phyloP scores from a whole-genome alignment of 2,329 filamentous ascomycete genomes.

The Colletotrichum ledebouriae region DNA sequence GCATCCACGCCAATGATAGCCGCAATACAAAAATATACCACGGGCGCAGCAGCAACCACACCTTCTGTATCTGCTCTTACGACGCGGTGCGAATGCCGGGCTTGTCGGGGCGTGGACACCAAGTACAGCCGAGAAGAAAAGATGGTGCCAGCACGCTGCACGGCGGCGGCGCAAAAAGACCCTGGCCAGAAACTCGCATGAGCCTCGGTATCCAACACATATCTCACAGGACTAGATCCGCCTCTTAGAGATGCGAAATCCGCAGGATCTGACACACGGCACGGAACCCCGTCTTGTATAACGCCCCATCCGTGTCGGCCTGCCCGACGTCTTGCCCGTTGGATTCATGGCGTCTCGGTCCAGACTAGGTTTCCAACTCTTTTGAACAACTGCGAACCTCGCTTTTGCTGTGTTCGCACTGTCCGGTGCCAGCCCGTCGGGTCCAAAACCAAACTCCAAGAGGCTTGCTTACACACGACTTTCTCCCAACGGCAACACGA shows the following conservation, averaged over 20 bases:
- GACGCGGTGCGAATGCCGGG: too few species aligned
- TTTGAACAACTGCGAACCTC: not conserved
- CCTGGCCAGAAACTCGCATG: slow-evolving; percentile 1
- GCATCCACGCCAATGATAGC: slow-evolving; percentile 13
- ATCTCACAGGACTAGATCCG: slow-evolving; percentile 9
- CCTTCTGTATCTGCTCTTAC: too few species aligned
- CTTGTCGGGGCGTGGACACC: too few species aligned
- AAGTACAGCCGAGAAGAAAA: not conserved
- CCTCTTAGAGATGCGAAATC: not conserved
- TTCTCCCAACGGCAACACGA: slow-evolving; percentile 28
- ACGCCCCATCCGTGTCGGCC: not conserved
- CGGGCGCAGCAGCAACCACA: not conserved
- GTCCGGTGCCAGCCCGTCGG: slow-evolving; percentile 28
- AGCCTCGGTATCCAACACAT: slow-evolving; percentile 8
- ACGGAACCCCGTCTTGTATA: not conserved
- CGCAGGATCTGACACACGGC: slow-evolving; percentile 23
- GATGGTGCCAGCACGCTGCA: slow-evolving; percentile 13
- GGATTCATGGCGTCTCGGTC: not conserved
- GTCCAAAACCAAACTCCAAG: slow-evolving; percentile 15
- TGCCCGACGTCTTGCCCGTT: not conserved
- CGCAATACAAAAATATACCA: not conserved
- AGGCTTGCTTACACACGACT: slow-evolving; percentile 13
- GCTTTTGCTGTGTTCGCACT: slow-evolving; percentile 15
- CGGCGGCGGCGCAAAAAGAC: not conserved
- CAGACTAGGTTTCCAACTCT: not conserved